Evolutionary conservation across 2,329 filamentous ascomycete genomes (phyloP).

Genomic region (Aspergillus intermedius): DNA sequence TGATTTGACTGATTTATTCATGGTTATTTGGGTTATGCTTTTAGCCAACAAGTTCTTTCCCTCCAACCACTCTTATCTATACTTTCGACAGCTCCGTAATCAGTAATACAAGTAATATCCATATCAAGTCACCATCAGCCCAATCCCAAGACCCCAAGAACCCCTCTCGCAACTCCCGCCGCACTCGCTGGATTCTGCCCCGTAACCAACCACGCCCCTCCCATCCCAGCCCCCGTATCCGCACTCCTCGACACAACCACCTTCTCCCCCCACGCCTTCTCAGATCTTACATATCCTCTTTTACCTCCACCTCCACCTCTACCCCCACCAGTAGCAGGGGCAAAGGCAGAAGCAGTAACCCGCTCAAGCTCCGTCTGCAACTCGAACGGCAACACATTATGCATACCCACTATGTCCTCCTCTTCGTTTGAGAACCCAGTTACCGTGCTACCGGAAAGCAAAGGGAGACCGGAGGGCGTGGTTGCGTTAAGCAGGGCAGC

Average conservation of each 20-base stretch:
- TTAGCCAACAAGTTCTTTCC: no score
- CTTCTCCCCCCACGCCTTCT: slow-evolving; percentile 40
- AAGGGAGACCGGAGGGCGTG: slow-evolving; percentile 35
- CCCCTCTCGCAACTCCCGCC: slow-evolving; percentile 36
- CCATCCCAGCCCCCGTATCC: slow-evolving; percentile 5
- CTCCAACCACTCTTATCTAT: no score
- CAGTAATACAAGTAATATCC: background rate
- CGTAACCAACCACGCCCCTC: slow-evolving; percentile 41
- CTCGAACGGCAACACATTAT: slow-evolving; percentile 40
- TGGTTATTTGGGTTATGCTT: no score
- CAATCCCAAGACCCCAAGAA: slow-evolving; percentile 31
- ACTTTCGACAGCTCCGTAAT: no score
- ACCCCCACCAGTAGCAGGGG: no score
- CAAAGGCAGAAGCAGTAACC: slow-evolving; percentile 21
- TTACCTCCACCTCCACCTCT: no score
- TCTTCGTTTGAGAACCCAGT: slow-evolving; percentile 46
- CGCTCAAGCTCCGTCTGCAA: slow-evolving; percentile 40
- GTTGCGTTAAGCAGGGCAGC: slow-evolving; percentile 42
- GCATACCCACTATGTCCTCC: slow-evolving; percentile 38
- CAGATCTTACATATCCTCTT: slow-evolving; percentile 39
- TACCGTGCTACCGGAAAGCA: slow-evolving; percentile 36
- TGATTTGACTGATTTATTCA: slow-evolving; percentile 5
- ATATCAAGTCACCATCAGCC: slow-evolving; percentile 1
- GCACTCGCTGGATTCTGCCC: slow-evolving; percentile 46
- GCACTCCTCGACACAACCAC: slow-evolving; percentile 32